phyloP scores from a whole-genome alignment of 2,329 filamentous ascomycete genomes.

The Aspergillus thermomutatus region DNA sequence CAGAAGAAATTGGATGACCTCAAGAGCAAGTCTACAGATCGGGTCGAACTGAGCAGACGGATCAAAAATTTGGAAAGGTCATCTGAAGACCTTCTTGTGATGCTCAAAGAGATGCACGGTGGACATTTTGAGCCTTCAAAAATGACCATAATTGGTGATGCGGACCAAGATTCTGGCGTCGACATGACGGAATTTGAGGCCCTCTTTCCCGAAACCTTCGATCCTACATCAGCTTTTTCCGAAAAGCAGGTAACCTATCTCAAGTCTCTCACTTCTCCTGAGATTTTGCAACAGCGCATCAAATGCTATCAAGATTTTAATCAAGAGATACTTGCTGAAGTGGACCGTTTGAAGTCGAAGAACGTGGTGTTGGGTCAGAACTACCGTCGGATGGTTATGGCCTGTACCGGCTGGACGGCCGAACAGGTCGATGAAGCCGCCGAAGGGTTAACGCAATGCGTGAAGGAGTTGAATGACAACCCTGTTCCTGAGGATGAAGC shows the following conservation, averaged over 20 bases:
- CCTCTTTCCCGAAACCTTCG: constrained; percentile 37
- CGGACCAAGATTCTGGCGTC: constrained; percentile 42
- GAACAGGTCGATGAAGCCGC: constrained; percentile 76
- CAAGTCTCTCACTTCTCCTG: constrained; percentile 55
- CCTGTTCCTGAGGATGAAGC: constrained; percentile 43
- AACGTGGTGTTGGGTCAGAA: constrained; percentile 82
- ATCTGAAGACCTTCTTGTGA: constrained; percentile 64
- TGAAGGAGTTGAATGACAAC: constrained; percentile 71
- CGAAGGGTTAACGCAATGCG: constrained; percentile 75
- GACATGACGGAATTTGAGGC: constrained; percentile 33
- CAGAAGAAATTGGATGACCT: constrained; percentile 70
- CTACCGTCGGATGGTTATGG: constrained; percentile 80
- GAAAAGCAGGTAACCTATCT: constrained; percentile 43
- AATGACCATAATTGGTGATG: constrained; percentile 47
- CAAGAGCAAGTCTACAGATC: constrained; percentile 61
- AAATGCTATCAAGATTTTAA: constrained; percentile 70
- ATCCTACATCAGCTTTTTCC: constrained; percentile 41
- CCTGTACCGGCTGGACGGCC: constrained; percentile 80
- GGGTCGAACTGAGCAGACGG: constrained; percentile 64
- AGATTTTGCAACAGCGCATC: constrained; percentile 64
- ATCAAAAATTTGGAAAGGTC: constrained; percentile 75
- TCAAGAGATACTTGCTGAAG: constrained; percentile 62
- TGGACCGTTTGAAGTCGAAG: constrained; percentile 69
- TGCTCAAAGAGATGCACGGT: constrained; percentile 47
- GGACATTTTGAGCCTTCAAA: constrained; percentile 44